Evolutionary conservation across 495 filamentous ascomycete species (phyloP).

Genomic region (Daldinia decipiens): DNA sequence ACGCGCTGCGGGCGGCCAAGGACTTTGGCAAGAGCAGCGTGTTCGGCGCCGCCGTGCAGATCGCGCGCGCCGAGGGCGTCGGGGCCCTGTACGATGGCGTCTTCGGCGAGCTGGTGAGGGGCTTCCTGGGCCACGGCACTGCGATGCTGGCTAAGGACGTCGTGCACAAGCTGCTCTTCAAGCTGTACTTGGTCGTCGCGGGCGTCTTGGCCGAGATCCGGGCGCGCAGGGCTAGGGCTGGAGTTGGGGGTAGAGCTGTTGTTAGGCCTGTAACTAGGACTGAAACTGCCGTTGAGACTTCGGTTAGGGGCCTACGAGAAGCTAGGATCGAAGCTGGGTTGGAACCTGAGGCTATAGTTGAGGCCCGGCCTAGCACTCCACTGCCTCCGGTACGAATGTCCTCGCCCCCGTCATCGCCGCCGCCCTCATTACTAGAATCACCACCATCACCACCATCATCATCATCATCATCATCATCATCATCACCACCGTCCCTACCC

Average conservation of each 20-base stretch:
- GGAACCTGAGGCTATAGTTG: background rate
- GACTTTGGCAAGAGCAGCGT: constrained; percentile 60
- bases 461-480: background rate
- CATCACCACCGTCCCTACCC: background rate
- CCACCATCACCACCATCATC: background rate
- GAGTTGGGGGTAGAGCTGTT: constrained; percentile 7
- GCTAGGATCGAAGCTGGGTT: background rate
- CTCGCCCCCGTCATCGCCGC: background rate
- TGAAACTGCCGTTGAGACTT: background rate
- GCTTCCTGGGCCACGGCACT: constrained; percentile 86
- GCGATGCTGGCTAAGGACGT: constrained; percentile 91
- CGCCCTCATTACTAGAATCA: background rate
- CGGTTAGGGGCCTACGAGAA: background rate
- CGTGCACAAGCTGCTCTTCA: constrained; percentile 79
- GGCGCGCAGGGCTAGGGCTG: constrained; percentile 18
- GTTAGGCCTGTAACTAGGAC: background rate
- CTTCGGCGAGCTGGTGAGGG: constrained; percentile 78
- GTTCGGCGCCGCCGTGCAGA: constrained; percentile 69
- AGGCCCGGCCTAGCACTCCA: background rate
- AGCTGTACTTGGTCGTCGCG: constrained; percentile 67
- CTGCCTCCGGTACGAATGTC: background rate
- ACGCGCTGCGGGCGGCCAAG: constrained; percentile 30
- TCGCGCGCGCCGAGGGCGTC: constrained; percentile 73
- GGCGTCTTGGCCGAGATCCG: constrained; percentile 46
- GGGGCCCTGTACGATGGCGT: constrained; percentile 81